phyloP scores from a whole-genome alignment of 345 rosid species.

The Barbarea vulgaris region DNA sequence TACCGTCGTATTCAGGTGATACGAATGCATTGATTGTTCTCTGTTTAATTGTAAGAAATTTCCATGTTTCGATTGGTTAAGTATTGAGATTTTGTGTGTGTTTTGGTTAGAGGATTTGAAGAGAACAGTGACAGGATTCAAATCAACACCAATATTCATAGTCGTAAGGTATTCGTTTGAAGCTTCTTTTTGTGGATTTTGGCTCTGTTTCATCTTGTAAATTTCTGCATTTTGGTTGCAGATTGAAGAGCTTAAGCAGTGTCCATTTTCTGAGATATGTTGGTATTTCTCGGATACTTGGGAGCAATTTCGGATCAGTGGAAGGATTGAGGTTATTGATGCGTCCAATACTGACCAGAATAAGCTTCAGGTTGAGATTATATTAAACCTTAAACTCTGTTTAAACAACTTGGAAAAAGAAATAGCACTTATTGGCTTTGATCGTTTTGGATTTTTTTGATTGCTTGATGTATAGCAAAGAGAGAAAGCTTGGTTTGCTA shows the following conservation, averaged over 20 bases:
- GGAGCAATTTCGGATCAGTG: slow-evolving; percentile 92
- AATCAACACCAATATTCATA: slow-evolving; percentile 70
- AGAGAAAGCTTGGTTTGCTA: slow-evolving; percentile 78
- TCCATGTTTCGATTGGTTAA: not conserved
- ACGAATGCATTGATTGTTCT: not conserved
- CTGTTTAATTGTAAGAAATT: not conserved
- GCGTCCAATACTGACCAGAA: slow-evolving; percentile 57
- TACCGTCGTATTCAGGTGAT: slow-evolving; percentile 77
- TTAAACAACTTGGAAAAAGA: not conserved
- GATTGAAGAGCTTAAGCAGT: slow-evolving; percentile 82
- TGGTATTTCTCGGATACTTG: slow-evolving; percentile 89
- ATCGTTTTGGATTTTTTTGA: slow-evolving; percentile 8
- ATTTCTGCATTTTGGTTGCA: slow-evolving; percentile 39
- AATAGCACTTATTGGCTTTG: not conserved
- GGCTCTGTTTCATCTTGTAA: not conserved
- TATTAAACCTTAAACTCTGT: not conserved
- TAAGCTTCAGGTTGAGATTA: slow-evolving; percentile 63
- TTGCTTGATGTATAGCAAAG: slow-evolving; percentile 58
- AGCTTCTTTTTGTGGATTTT: not conserved
- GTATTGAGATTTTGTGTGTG: not conserved
- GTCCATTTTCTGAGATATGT: slow-evolving; percentile 85
- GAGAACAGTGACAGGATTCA: slow-evolving; percentile 59
- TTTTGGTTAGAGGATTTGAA: slow-evolving; percentile 71
- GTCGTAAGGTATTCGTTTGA: slow-evolving; percentile 57
- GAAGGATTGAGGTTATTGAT: slow-evolving; percentile 73